Base-by-base conservation (phyloP, 495 filamentous ascomycete genomes). In the Xylaria grammica region DNA sequence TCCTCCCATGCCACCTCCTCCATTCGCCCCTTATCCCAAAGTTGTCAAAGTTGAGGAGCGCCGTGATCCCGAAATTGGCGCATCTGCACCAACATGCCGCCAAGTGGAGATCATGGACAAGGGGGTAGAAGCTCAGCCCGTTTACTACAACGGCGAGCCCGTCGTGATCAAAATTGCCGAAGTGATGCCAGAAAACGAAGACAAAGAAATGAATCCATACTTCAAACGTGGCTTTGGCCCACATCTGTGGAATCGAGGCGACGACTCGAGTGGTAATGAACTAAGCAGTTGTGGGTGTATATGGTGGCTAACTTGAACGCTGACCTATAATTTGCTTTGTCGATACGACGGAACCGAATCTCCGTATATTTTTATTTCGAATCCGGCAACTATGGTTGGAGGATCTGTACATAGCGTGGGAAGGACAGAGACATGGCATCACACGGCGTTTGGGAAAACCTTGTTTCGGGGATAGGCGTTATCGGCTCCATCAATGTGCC, bases 1-100 rank as follows among this genome's bases (percentile, higher is more conserved):
- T 27, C 13, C 50, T 48, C 30, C 63, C 44, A 58, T 68, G 52
- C 56, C 69, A 20, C 9, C 60, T 26, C 38, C 69, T 62, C 67
- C 66, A 0, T 68, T 65, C 0, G 67, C 73, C 1, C 65, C 81
- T 17, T 96, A 90, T 70, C 90, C 92, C 0, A 85, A 86, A 38
- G 82, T 89, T 42, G 81, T 97, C 68, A 95, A 96, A 74, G 81
- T 96, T 34, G 86, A 92, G 71, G 93, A 97, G 74, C 87, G 87
- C 40, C 85, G 92, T n/a, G 65, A 86, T 72, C 67, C 79, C 60
- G 64, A 66, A 66, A 60, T 77, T 67, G 49, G 68, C 54, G 49
- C 58, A 4, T 60, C 72, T 9, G 66, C 77, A 54, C 85, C 90
- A 3, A 87, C 86, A 66, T 96, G 92, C 75, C 85, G 91, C 51